A percentile compares a stretch with the other conserved stretches of the same genome.
Evolutionary conservation across 225 moss, liverwort and hornwort genomes (phyloP).

Genomic region (Asterella californica): DNA sequence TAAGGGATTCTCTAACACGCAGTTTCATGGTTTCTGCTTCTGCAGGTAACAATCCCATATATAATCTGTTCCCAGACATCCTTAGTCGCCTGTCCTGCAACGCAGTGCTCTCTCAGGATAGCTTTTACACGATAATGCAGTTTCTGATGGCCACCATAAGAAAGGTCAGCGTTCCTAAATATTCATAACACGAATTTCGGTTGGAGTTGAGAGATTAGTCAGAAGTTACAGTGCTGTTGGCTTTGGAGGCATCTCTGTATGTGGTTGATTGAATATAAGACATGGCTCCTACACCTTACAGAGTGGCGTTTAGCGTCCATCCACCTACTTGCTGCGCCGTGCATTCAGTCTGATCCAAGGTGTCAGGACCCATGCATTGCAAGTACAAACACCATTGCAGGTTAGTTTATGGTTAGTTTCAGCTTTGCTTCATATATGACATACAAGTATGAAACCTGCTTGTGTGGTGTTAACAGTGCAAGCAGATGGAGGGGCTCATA

Average conservation of each 20-base stretch:
- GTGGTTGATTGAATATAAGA: neutral
- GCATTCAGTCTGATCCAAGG: neutral
- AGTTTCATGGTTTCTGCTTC: neutral
- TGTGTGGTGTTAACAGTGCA: slow-evolving; percentile 57
- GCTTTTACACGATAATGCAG: slow-evolving; percentile 80
- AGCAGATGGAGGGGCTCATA: slow-evolving; percentile 89
- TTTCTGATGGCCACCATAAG: slow-evolving; percentile 84
- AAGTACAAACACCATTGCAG: neutral
- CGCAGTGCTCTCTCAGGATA: slow-evolving; percentile 53
- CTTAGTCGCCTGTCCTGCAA: slow-evolving; percentile 89
- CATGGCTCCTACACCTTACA: neutral
- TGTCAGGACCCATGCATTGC: neutral
- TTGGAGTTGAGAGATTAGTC: neutral
- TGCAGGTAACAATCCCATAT: slow-evolving; percentile 88
- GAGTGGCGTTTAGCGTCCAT: neutral
- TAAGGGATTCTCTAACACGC: neutral
- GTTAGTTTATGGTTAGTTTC: neutral
- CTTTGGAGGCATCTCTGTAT: neutral
- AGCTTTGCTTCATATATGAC: neutral
- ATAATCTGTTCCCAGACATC: slow-evolving; percentile 92
- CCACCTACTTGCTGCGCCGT: neutral
- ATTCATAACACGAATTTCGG: neutral
- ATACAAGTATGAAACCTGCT: neutral
- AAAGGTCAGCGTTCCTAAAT: slow-evolving; percentile 47
- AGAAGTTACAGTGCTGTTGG: neutral